These are phyloP conservation scores for Erucastrum elatum DNA, from an alignment of 345 rosid genomes.

Conservation along the genomic window DNA sequence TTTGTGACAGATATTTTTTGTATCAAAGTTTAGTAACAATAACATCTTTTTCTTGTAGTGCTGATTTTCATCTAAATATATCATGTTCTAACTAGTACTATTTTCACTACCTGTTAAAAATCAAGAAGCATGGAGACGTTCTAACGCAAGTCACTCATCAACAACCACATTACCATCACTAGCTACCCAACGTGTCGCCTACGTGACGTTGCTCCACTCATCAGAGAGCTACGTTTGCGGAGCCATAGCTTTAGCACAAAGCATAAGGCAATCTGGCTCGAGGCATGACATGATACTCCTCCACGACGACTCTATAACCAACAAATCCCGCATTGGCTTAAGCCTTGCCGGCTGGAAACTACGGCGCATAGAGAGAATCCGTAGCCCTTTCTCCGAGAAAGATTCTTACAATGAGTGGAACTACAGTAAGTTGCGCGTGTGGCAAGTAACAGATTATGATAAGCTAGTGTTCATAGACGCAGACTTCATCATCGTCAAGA, in stretches of 20 bases:
- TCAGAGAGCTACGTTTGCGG: constrained; percentile 89
- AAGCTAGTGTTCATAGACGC: constrained; percentile 76
- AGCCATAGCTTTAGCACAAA: constrained; percentile 80
- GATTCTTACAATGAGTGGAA: constrained; percentile 85
- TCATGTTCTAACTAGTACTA: too few species aligned
- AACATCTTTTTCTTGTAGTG: too few species aligned
- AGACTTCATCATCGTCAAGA: constrained; percentile 54
- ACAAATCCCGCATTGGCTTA: constrained; percentile 48
- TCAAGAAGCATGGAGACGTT: constrained; percentile 16
- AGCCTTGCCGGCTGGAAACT: constrained; percentile 67
- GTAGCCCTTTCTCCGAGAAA: constrained; percentile 57
- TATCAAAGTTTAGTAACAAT: too few species aligned
- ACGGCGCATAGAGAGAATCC: constrained; percentile 48
- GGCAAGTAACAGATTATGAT: constrained; percentile 61
- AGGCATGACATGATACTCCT: constrained; percentile 61
- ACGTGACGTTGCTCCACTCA: constrained; percentile 77
- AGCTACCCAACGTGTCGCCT: constrained; percentile 48
- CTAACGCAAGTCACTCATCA: constrained; percentile 23
- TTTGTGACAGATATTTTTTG: too few species aligned
- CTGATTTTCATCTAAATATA: too few species aligned
- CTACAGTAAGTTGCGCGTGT: constrained; percentile 75
- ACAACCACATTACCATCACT: constrained; percentile 2
- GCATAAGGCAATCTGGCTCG: constrained; percentile 59
- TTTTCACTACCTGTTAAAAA: not conserved
- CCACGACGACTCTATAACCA: constrained; percentile 53